Conservation (phyloP, 768 basidiomycete genomes). For the Serendipita vermifera region DNA sequence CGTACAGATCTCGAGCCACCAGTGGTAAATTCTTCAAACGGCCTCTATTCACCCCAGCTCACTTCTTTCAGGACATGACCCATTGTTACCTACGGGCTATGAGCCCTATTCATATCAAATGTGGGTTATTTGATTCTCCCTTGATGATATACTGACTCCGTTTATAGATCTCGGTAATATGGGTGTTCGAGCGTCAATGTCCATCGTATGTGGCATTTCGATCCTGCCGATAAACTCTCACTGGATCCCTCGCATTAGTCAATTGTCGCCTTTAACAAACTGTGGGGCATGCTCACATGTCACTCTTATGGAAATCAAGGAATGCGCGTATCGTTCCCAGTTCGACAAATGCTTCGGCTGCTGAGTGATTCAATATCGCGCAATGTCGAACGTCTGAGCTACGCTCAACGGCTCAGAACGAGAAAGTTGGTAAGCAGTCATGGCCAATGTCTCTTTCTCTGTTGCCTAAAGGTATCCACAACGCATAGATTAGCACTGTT, state of each 20-base stretch:
- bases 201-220: constrained; percentile 39
- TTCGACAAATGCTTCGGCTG: constrained; percentile 68
- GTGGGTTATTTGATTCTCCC: constrained; percentile 25
- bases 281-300: constrained; percentile 73
- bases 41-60: neutral
- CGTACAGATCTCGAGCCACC: constrained; percentile 54
- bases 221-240: constrained; percentile 3
- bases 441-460: neutral
- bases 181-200: constrained; percentile 76
- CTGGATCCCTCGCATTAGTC: constrained; percentile 31
- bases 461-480: neutral
- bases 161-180: constrained; percentile 57
- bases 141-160: neutral
- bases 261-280: constrained; percentile 60
- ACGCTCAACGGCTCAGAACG: constrained; percentile 59
- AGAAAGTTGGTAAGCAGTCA: constrained; percentile 50
- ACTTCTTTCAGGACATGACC: constrained; percentile 52
- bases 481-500: constrained; percentile 51
- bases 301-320: constrained; percentile 64
- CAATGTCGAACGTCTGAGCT: constrained; percentile 67
- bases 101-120: constrained; percentile 76
- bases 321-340: constrained; percentile 78
- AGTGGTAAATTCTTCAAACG: constrained; percentile 30
- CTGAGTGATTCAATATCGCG: constrained; percentile 67
- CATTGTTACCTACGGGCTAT: constrained; percentile 76